Evolutionary conservation across 1,284 basidiomycete species (phyloP).

Genomic region (Apiotrichum montevideense): DNA sequence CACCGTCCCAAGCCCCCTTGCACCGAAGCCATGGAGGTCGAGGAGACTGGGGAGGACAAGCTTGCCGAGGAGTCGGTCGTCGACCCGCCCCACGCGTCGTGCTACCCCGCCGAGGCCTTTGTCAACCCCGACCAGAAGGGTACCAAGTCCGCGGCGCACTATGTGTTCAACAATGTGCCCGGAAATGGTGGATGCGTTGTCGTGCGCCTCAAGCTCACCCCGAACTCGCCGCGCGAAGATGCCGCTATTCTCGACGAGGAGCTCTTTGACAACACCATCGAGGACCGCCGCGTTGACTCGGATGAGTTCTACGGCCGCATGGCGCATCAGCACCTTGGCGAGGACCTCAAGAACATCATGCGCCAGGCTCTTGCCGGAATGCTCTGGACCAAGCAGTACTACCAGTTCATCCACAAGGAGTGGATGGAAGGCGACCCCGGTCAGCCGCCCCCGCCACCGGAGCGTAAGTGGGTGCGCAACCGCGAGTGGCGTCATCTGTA

Average conservation of each 20-base stretch:
- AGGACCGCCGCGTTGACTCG: constrained; percentile 81
- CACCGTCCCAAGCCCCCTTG: constrained; percentile 60
- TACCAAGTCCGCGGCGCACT: constrained; percentile 90
- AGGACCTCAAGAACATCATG: constrained; percentile 93
- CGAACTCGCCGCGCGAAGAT: constrained; percentile 66
- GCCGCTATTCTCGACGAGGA: constrained; percentile 78
- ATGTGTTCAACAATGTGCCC: constrained; percentile 79
- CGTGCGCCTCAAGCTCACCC: constrained; percentile 87
- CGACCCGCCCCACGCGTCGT: constrained; percentile 36
- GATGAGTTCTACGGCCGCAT: constrained; percentile 90
- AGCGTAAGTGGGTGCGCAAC: constrained; percentile 80
- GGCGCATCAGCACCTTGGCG: constrained; percentile 71
- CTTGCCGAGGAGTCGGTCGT: constrained; percentile 59
- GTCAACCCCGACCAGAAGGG: constrained; percentile 83
- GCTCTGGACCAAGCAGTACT: constrained; percentile 98
- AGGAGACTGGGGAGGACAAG: background rate
- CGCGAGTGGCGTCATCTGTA: constrained; percentile 92
- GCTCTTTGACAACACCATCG: constrained; percentile 79
- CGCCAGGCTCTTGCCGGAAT: constrained; percentile 96
- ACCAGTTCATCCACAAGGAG: constrained; percentile 90
- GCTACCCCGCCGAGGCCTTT: constrained; percentile 48
- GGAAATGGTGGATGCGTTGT: constrained; percentile 89
- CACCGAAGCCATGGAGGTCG: constrained; percentile 14
- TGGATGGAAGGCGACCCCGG: constrained; percentile 94
- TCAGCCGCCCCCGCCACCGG: constrained; percentile 87